These are phyloP conservation scores for Solanum tacnaense DNA, from an alignment of 257 asterid genomes.

Conservation along the genomic window DNA sequence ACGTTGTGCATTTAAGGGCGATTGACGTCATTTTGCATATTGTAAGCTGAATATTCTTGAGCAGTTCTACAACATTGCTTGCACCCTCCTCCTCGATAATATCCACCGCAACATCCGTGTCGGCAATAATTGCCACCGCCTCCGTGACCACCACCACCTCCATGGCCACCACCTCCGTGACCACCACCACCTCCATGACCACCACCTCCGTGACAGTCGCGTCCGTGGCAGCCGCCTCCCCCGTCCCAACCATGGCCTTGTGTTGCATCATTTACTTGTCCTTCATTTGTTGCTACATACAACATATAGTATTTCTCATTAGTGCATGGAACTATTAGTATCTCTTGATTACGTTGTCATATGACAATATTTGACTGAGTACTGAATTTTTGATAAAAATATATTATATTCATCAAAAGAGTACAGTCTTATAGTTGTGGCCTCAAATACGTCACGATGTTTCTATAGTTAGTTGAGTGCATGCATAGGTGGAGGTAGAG, in stretches of 20 bases:
- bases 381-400: too few species aligned
- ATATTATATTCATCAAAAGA: too few species aligned
- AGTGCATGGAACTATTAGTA: background rate
- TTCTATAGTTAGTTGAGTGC: background rate
- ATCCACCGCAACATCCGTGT: background rate
- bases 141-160: background rate
- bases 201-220: background rate
- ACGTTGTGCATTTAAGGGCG: background rate
- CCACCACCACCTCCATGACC: background rate
- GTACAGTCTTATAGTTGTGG: accelerated
- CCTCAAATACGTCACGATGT: too few species aligned
- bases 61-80: background rate
- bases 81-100: background rate
- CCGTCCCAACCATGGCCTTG: background rate
- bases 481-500: background rate
- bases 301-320: background rate
- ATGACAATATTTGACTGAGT: background rate
- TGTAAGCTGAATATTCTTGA: background rate
- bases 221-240: background rate
- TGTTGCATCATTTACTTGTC: background rate
- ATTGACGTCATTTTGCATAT: background rate
- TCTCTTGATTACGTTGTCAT: background rate
- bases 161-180: background rate
- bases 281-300: background rate
- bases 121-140: background rate